Base-by-base conservation (phyloP, 2,329 filamentous ascomycete genomes). In the Aureobasidium sp. region DNA sequence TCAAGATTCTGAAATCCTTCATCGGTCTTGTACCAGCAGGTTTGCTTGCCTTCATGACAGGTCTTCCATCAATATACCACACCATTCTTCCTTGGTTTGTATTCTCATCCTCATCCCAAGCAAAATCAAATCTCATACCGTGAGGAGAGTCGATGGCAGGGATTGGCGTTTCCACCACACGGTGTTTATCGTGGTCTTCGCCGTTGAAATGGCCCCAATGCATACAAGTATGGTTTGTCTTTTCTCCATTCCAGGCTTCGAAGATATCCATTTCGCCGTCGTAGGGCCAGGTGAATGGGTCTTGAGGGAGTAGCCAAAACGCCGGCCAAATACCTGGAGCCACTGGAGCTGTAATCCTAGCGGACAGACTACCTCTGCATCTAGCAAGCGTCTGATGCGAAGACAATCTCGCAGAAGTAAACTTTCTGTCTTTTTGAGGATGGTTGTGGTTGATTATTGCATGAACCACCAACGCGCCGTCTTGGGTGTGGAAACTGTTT, bases 251-350 rank as follows among this genome's bases (percentile, higher is more conserved):
- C 83, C 83, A 86, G n/a, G 76, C 80, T 71, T 86, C 83, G 44
- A 82, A 79, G 51, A 86, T 82, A 69, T 86, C 83, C 13, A 86
- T 74, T 69, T 86, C 83, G 61, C 83, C 83, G 64, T 86, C 83
- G 0, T 72, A 77, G 0, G 83, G 83, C 83, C 83, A 86, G 0
- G 72, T 71, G 67, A 85, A 85, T 0, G 83, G 83, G 65, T 85
- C 81, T 36, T 76, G 71, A 0, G 83, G 83, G 6, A 86, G 73
- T 58, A 85, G 77, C 83, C 83, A 86, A 67, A 85, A 84, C 0
- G 83, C 83, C 0, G 83, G 83, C 83, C 83, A 86, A 51, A 86
- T 80, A 4, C 83, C 83, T 2, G 74, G 69, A 0, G 83, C 83
- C 58, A 79, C 81, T 0, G 83, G 83, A 0, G 81, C 76, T 0